Evolutionary conservation across 2,329 filamentous ascomycete species (phyloP).

Genomic region (Fusarium subtropicale): DNA sequence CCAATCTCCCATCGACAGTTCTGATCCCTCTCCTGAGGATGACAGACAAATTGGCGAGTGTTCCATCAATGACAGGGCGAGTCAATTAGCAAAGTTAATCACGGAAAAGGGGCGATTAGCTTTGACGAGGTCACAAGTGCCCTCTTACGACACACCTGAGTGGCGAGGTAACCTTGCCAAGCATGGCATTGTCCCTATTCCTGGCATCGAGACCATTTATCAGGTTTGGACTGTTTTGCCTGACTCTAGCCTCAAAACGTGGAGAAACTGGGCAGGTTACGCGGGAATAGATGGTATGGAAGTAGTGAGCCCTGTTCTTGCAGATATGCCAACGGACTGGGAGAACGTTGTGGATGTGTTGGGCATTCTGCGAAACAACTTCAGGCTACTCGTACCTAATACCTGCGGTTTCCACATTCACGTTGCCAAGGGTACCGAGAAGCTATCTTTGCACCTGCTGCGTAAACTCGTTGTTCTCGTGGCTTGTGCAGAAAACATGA

Average conservation of each 20-base stretch:
- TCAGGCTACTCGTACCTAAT: slow-evolving; percentile 15
- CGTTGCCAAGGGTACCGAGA: slow-evolving; percentile 28
- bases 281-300: slow-evolving; percentile 15
- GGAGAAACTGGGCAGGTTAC: slow-evolving; percentile 19
- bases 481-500: slow-evolving; percentile 29
- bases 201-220: not conserved
- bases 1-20: too few species aligned
- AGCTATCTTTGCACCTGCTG: slow-evolving; percentile 11
- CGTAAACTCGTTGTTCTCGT: slow-evolving; percentile 29
- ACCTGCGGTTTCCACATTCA: slow-evolving; percentile 36
- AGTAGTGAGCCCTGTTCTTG: slow-evolving; percentile 26
- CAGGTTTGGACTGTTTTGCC: slow-evolving; percentile 27
- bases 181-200: not conserved
- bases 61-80: not conserved
- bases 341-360: slow-evolving; percentile 32
- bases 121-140: not conserved
- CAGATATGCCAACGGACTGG: slow-evolving; percentile 29
- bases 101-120: not conserved
- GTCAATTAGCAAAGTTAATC: not conserved
- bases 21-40: slow-evolving; percentile 21
- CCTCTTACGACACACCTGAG: not conserved
- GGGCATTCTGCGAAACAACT: slow-evolving; percentile 19
- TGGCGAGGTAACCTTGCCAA: slow-evolving; percentile 16
- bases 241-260: slow-evolving; percentile 4
- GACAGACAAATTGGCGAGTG: slow-evolving; percentile 5